A percentile compares a stretch with the other conserved stretches of the same genome.
Evolutionary conservation across 495 filamentous ascomycete genomes (phyloP).

Genomic region (Lineolata rhizophorae): DNA sequence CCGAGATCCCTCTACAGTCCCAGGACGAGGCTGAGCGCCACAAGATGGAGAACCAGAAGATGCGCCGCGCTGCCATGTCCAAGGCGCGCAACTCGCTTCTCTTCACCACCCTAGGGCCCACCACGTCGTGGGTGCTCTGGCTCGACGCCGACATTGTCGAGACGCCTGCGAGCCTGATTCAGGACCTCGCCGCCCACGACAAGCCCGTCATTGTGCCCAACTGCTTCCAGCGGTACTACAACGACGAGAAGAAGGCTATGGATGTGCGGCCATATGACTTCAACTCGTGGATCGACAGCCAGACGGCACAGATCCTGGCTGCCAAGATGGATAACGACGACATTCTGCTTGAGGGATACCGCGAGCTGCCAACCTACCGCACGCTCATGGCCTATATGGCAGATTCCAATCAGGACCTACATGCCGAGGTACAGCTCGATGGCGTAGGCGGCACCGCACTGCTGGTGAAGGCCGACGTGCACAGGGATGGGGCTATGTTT

Average conservation of each 20-base stretch:
- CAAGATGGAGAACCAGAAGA: conserved; percentile 72
- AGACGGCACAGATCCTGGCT: conserved; percentile 49
- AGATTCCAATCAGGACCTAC: conserved; percentile 28
- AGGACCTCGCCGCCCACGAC: conserved; percentile 75
- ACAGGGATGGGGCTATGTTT: conserved; percentile 97
- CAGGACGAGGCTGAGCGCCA: conserved; percentile 81
- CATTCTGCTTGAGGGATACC: conserved; percentile 82
- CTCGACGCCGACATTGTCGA: conserved; percentile 84
- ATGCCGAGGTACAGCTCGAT: conserved; percentile 50
- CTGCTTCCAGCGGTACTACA: conserved; percentile 76
- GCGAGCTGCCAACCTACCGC: conserved; percentile 77
- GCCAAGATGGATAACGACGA: conserved; percentile 69
- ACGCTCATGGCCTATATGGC: conserved; percentile 77
- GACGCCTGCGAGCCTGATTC: conserved; percentile 64
- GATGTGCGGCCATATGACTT: conserved; percentile 80
- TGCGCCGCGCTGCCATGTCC: conserved; percentile 70
- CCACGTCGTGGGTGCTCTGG: conserved; percentile 92
- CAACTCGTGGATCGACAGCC: conserved; percentile 88
- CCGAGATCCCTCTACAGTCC: conserved; percentile 56
- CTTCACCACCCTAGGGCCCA: conserved; percentile 92
- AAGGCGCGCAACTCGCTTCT: conserved; percentile 81
- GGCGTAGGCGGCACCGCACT: conserved; percentile 88
- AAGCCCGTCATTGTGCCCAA: conserved; percentile 82
- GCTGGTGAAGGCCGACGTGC: conserved; percentile 91
- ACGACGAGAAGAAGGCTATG: conserved; percentile 42